Evolutionary conservation across 345 rosid genomes (phyloP).

Genomic region (Arabis alpina): DNA sequence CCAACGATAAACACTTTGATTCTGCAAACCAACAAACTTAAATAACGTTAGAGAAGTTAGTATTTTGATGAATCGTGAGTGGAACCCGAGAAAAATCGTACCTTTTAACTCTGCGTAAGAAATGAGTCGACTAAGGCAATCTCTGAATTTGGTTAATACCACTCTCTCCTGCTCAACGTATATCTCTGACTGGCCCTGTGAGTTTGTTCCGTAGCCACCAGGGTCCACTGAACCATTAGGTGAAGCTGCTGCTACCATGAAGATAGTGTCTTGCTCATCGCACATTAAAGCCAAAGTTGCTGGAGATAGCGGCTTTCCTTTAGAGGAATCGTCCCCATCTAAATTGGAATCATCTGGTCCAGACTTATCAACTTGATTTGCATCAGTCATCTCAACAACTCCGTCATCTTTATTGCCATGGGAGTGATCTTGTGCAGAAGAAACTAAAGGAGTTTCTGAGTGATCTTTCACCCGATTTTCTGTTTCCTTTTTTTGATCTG

Average conservation of each 20-base stretch:
- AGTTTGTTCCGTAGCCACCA: conserved; percentile 53
- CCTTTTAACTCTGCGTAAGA: conserved; percentile 90
- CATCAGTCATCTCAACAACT: conserved; percentile 57
- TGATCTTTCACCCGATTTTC: conserved; percentile 58
- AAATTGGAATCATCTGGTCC: conserved; percentile 54
- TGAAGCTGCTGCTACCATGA: conserved; percentile 71
- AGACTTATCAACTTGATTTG: conserved; percentile 57
- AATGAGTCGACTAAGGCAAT: conserved; percentile 84
- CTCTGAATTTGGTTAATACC: conserved; percentile 75
- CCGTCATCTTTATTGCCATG: conserved; percentile 51
- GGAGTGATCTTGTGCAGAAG: conserved; percentile 58
- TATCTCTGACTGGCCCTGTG: conserved; percentile 63
- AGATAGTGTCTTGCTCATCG: conserved; percentile 89
- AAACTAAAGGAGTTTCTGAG: conserved; percentile 55
- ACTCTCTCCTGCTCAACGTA: conserved; percentile 86
- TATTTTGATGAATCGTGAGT: not conserved
- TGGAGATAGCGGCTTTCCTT: conserved; percentile 90
- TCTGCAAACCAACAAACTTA: conserved; percentile 53
- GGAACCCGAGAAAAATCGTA: conserved; percentile 14
- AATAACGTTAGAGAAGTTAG: conserved; percentile 9
- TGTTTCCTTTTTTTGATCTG: conserved; percentile 59
- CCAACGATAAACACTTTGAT: conserved; percentile 66
- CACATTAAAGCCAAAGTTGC: conserved; percentile 99
- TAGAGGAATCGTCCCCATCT: conserved; percentile 63
- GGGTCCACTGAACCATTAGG: conserved; percentile 58